Conservation (phyloP, 257 asterid genomes). For the Avicennia marina region DNA sequence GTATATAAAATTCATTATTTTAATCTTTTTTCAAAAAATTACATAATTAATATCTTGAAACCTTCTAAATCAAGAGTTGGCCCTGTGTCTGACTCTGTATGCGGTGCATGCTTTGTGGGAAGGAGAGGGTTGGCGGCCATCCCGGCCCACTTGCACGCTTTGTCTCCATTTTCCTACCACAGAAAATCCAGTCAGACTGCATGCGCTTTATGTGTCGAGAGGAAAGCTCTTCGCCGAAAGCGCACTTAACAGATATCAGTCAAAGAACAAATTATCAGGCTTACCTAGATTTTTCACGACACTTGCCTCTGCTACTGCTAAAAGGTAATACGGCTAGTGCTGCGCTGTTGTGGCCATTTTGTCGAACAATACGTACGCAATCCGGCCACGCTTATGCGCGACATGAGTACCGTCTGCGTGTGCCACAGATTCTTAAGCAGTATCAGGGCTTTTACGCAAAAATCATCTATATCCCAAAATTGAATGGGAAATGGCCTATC, state of each 20-base stretch:
- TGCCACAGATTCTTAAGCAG: too few relatives aligned
- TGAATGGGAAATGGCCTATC: too few relatives aligned
- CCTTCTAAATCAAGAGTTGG: too few relatives aligned
- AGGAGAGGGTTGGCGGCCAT: constrained; percentile 11
- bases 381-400: too few relatives aligned
- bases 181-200: not conserved
- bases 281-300: not conserved
- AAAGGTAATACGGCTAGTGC: not conserved
- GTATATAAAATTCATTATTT: too few relatives aligned
- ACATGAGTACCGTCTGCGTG: too few relatives aligned
- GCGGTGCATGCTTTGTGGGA: not conserved
- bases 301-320: too few relatives aligned
- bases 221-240: not conserved
- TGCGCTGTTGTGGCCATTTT: constrained; percentile 4
- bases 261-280: not conserved
- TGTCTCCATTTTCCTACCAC: constrained; percentile 10
- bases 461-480: too few relatives aligned
- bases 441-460: too few relatives aligned
- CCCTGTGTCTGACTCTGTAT: too few relatives aligned
- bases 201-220: not conserved
- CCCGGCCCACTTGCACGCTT: constrained; percentile 17
- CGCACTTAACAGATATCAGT: not conserved
- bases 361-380: constrained; percentile 4
- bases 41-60: too few relatives aligned
- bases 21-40: too few relatives aligned